phyloP scores from a whole-genome alignment of 2,329 filamentous ascomycete species.

The Thielaviopsis punctulata region DNA sequence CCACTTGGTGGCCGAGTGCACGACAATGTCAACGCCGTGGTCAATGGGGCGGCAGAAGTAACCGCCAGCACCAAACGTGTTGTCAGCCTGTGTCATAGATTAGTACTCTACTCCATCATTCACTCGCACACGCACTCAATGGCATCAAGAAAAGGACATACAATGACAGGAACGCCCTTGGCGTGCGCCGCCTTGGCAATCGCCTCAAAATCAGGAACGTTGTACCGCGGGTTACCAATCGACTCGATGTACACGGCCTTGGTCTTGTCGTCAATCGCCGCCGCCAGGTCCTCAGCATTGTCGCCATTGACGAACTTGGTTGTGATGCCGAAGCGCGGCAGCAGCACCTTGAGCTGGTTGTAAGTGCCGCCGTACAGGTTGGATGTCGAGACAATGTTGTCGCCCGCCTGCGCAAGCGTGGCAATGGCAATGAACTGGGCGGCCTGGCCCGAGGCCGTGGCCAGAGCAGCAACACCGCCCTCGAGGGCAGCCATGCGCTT shows the following conservation, averaged over 20 bases:
- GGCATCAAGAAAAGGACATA: slow-evolving; percentile 18
- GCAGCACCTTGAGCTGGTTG: slow-evolving; percentile 88
- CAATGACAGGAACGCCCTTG: slow-evolving; percentile 48
- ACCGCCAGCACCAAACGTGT: slow-evolving; percentile 87
- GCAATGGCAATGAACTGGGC: slow-evolving; percentile 84
- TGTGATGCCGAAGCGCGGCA: slow-evolving; percentile 70
- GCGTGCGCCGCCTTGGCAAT: slow-evolving; percentile 65
- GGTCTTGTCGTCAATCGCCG: slow-evolving; percentile 78
- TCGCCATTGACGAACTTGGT: slow-evolving; percentile 82
- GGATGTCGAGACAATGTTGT: slow-evolving; percentile 83
- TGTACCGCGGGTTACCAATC: slow-evolving; percentile 88
- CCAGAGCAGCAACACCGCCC: slow-evolving; percentile 74
- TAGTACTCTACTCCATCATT: too few species aligned
- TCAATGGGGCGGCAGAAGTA: slow-evolving; percentile 77
- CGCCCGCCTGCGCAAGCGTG: slow-evolving; percentile 69
- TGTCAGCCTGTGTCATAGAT: slow-evolving; percentile 81
- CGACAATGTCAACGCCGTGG: slow-evolving; percentile 82
- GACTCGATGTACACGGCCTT: slow-evolving; percentile 86
- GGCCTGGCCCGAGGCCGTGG: slow-evolving; percentile 69
- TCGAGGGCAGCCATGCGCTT: slow-evolving; percentile 92
- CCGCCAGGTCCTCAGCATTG: slow-evolving; percentile 58
- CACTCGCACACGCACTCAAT: background rate
- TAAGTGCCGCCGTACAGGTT: slow-evolving; percentile 93
- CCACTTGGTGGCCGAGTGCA: slow-evolving; percentile 93
- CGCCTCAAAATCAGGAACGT: slow-evolving; percentile 76